phyloP scores from a whole-genome alignment of 257 asterid species.

The Nicotiana tabacum region DNA sequence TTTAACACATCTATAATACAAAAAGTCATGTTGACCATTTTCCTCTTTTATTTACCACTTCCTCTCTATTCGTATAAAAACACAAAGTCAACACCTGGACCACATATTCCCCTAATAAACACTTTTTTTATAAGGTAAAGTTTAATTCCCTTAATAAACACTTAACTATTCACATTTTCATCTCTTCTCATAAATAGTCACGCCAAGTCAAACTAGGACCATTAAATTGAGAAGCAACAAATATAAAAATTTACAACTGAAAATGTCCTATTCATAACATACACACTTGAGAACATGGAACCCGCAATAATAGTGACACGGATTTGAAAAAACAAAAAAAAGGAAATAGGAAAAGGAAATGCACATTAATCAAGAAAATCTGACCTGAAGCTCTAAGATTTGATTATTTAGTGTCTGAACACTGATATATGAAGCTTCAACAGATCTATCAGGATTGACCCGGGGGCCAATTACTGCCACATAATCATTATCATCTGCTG shows the following conservation, averaged over 20 bases:
- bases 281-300: background rate
- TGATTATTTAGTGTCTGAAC: constrained; percentile 64
- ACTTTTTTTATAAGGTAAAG: background rate
- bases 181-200: background rate
- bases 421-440: constrained; percentile 43
- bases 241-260: background rate
- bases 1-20: background rate
- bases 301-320: background rate
- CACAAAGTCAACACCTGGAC: background rate
- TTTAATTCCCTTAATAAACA: background rate
- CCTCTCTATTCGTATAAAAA: background rate
- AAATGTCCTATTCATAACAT: background rate
- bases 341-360: background rate
- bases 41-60: background rate
- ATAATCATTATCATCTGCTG: constrained; percentile 42
- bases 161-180: background rate
- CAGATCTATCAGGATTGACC: constrained; percentile 24
- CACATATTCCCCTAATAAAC: background rate
- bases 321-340: background rate
- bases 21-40: background rate
- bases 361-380: background rate
- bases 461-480: constrained; percentile 44
- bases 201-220: background rate
- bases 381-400: constrained; percentile 76
- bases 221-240: background rate